Percentiles rank a stretch among this genome's conserved stretches.
Conservation (phyloP, 805 yeast species). For the Candida easanensis region DNA sequence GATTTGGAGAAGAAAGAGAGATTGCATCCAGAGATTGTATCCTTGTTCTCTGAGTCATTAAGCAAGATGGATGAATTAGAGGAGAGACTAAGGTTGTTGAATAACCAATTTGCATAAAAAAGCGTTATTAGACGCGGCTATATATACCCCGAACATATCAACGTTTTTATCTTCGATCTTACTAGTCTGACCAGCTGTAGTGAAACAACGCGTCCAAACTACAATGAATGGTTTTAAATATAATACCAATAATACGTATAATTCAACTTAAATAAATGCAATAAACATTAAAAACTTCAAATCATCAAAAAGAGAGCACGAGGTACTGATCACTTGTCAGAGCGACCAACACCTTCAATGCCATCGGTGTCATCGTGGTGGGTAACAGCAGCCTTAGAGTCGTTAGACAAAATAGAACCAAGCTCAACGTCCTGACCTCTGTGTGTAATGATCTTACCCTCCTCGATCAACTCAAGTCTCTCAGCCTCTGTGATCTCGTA, state of each 20-base stretch:
- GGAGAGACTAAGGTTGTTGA: constrained; percentile 23
- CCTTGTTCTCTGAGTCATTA: constrained; percentile 57
- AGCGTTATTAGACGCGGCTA: no score
- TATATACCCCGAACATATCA: no score
- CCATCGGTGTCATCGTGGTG: constrained; percentile 1
- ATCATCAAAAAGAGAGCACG: background rate
- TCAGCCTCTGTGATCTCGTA: constrained; percentile 24
- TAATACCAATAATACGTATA: background rate
- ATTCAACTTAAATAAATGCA: background rate
- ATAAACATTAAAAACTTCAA: background rate
- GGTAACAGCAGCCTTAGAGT: constrained; percentile 11
- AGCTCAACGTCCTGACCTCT: constrained; percentile 17
- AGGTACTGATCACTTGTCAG: background rate
- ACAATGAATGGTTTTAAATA: no score
- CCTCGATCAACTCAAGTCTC: constrained; percentile 19
- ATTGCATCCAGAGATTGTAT: constrained; percentile 46
- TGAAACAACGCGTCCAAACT: no score
- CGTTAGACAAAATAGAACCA: constrained; percentile 4
- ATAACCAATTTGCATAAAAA: constrained; percentile 12
- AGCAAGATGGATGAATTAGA: constrained; percentile 40
- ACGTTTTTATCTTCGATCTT: background rate
- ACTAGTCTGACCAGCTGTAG: no score
- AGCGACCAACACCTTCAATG: background rate
- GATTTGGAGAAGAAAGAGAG: constrained; percentile 2
- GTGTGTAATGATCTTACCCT: constrained; percentile 25